Evolutionary conservation across 257 asterid genomes (phyloP).

Genomic region (Jasminum sambac): DNA sequence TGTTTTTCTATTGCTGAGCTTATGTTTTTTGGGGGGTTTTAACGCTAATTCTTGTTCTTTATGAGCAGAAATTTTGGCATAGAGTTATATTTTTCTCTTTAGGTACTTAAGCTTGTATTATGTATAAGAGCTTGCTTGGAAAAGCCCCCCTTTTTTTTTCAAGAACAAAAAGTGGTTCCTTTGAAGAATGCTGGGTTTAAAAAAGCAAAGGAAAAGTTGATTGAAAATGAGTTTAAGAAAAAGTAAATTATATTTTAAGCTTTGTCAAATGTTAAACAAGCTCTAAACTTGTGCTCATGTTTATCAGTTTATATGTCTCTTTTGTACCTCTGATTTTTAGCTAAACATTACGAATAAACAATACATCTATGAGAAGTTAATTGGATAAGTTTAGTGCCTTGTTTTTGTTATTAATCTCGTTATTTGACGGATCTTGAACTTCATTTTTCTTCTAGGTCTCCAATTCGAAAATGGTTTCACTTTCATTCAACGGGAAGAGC

Average conservation of each 20-base stretch:
- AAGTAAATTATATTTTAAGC: no score
- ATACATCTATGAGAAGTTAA: background rate
- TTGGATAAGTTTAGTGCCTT: no score
- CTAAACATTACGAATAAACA: background rate
- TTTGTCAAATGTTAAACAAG: no score
- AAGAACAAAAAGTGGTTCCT: no score
- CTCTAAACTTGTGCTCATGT: no score
- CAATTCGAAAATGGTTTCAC: conserved; percentile 29
- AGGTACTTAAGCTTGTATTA: background rate
- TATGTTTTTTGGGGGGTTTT: conserved; percentile 8
- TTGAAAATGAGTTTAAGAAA: no score
- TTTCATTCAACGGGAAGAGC: conserved; percentile 34
- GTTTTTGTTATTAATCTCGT: background rate
- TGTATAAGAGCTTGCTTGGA: background rate
- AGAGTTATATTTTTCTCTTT: background rate
- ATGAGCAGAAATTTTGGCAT: background rate
- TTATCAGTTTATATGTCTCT: no score
- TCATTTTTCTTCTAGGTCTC: conserved; percentile 10
- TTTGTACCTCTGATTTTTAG: background rate
- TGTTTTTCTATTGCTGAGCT: background rate
- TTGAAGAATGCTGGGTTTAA: no score
- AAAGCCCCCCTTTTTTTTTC: no score
- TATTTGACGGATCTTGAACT: background rate
- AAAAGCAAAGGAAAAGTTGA: no score
- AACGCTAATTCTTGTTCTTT: background rate